These are phyloP conservation scores for Rubia occidens DNA, from an alignment of 305 asterid genomes.

Conservation along the genomic window DNA sequence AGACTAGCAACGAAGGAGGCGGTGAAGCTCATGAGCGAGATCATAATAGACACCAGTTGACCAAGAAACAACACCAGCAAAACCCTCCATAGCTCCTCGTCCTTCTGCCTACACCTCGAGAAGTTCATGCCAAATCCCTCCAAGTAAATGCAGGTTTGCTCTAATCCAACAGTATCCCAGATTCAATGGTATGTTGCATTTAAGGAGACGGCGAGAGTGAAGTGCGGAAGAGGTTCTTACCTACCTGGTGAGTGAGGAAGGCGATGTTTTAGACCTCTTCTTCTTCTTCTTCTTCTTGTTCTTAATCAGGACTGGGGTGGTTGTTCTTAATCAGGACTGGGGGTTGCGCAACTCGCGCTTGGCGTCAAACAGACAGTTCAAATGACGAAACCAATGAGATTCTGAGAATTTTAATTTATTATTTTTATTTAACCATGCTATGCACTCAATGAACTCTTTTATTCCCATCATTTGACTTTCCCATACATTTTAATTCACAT, in stretches of 20 bases:
- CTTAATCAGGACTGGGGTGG: too few relatives aligned
- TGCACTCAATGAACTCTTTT: too few relatives aligned
- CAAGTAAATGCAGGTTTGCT: neutral
- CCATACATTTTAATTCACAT: too few relatives aligned
- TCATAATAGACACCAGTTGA: conserved; percentile 45
- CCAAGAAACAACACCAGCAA: conserved; percentile 43
- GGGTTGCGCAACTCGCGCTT: neutral
- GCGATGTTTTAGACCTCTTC: neutral
- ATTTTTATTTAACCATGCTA: too few relatives aligned
- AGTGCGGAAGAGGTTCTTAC: neutral
- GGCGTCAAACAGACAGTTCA: neutral
- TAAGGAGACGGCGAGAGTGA: neutral
- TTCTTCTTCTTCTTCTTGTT: too few relatives aligned
- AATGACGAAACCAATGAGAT: too few relatives aligned
- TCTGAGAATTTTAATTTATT: too few relatives aligned
- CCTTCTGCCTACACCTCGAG: too few relatives aligned
- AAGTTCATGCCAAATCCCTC: conserved; percentile 19
- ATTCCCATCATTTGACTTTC: too few relatives aligned
- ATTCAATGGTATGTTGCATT: neutral
- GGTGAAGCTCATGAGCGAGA: conserved; percentile 37
- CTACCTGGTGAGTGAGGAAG: neutral
- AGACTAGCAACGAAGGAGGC: conserved; percentile 43
- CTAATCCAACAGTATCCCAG: neutral
- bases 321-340: neutral
- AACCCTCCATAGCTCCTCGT: conserved; percentile 21